Base-by-base conservation (phyloP, 1,139 yeast species). In the Nakaseomyces nivariensis region DNA sequence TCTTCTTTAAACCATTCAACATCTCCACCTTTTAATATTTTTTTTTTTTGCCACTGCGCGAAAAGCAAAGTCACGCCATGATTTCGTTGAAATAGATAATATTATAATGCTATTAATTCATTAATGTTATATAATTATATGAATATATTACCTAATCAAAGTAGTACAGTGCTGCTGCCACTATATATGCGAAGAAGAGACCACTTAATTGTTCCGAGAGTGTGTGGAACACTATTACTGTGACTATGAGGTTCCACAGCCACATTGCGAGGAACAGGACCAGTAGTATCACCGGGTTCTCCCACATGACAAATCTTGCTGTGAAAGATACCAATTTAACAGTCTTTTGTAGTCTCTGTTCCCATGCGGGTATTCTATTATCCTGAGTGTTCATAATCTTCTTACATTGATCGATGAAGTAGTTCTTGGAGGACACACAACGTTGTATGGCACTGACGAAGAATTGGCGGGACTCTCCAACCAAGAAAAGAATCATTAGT, bases 201-300 rank as follows among this genome's bases (percentile, higher is more conserved):
- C 67, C 66, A 7, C 64, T 56, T 2, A 59, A 33, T 48, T 63
- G 66, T 46, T 92, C 98, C 4, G 70, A 58, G 45, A 86, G 68
- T 1, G 94, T 81, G 67, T 92, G 98, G 75, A 89, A 90, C 62
- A 85, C 84, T 13, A 86, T 75, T 54, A 86, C 78, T 0, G 98
- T 90, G 78, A 87, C 81, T 46, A 89, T 68, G 46, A 89, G 72
- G 95, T 90, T 89, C 79, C 86, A 86, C 76, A 85, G 76, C 94
- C 96, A 89, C 44, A 87, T 64, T 0, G 65, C 61, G 29, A 81
- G 67, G 43, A 88, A 67, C 6, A 59, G 61, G 2, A 74, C 49
- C 1, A 79, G 70, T 3, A 75, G 52, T 36, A 76, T 55, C 6
- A 74, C 69, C 0, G 86, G 85, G 51, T 71, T 66, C 3, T 58